These are phyloP conservation scores for Nasturtium officinale DNA, from an alignment of 345 rosid species.

Conservation along the genomic window DNA sequence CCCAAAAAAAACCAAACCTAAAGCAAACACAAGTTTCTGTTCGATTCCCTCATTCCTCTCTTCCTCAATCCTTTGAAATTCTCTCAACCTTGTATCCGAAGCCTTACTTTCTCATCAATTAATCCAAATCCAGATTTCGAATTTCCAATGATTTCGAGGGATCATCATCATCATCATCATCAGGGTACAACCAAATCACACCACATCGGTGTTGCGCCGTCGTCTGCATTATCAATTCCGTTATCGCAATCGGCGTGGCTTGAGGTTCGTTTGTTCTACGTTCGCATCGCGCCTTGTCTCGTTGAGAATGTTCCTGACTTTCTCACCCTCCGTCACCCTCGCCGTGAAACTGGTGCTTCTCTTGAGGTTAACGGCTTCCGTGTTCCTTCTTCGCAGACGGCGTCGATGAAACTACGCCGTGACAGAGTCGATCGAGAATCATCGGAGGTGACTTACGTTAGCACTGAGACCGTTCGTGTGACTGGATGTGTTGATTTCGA, in stretches of 20 bases:
- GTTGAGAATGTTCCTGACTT: constrained; percentile 63
- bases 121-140: background rate
- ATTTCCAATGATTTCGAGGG: constrained; percentile 40
- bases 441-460: constrained; percentile 81
- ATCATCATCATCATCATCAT: constrained; percentile 38
- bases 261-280: constrained; percentile 89
- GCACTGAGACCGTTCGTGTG: constrained; percentile 80
- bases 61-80: background rate
- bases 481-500: constrained; percentile 83
- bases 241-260: constrained; percentile 60
- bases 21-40: constrained; percentile 1
- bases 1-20: constrained; percentile 31
- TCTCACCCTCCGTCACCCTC: constrained; percentile 71
- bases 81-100: background rate
- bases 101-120: background rate
- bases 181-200: constrained; percentile 46
- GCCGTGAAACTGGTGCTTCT: constrained; percentile 71
- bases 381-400: constrained; percentile 63
- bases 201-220: constrained; percentile 40
- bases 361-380: constrained; percentile 78
- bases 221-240: constrained; percentile 37
- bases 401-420: constrained; percentile 65
- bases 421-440: constrained; percentile 73
- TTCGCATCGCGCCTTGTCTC: constrained; percentile 67
- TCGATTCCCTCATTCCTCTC: constrained; percentile 5